These are phyloP conservation scores for Trichoderma sp. DNA, from an alignment of 2,329 filamentous ascomycete species.

Conservation along the genomic window DNA sequence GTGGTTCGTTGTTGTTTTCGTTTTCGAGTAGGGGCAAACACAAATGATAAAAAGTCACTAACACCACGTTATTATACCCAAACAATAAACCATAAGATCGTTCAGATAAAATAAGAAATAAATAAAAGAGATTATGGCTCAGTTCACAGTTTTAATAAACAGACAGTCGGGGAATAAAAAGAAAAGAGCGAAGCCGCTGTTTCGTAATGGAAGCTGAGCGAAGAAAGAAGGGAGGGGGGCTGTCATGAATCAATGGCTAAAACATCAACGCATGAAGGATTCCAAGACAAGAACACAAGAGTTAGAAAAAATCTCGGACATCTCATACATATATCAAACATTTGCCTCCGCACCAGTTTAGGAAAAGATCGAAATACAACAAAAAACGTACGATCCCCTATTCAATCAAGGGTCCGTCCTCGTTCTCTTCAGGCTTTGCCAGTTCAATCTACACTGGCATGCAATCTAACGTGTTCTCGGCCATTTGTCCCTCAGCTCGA, in stretches of 20 bases:
- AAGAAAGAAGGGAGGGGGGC: background rate
- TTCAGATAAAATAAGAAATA: background rate
- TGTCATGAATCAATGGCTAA: conserved; percentile 13
- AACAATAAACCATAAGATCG: background rate
- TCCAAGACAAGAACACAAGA: background rate
- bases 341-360: conserved; percentile 11
- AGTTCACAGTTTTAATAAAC: conserved; percentile 9
- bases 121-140: background rate
- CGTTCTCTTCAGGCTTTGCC: background rate
- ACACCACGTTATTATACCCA: background rate
- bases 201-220: background rate
- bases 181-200: background rate
- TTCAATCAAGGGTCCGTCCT: background rate
- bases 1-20: background rate
- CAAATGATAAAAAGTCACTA: background rate
- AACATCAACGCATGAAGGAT: conserved; percentile 18
- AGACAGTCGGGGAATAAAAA: background rate
- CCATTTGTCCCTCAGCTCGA: conserved; percentile 5
- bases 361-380: background rate
- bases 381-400: conserved; percentile 13
- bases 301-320: background rate
- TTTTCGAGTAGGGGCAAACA: background rate
- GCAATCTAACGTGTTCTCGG: conserved; percentile 3
- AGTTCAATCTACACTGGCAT: background rate
- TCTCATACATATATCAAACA: conserved; percentile 22